These are phyloP conservation scores for Colletotrichum graminicola DNA, from an alignment of 2,329 filamentous ascomycete genomes.

Conservation along the genomic window DNA sequence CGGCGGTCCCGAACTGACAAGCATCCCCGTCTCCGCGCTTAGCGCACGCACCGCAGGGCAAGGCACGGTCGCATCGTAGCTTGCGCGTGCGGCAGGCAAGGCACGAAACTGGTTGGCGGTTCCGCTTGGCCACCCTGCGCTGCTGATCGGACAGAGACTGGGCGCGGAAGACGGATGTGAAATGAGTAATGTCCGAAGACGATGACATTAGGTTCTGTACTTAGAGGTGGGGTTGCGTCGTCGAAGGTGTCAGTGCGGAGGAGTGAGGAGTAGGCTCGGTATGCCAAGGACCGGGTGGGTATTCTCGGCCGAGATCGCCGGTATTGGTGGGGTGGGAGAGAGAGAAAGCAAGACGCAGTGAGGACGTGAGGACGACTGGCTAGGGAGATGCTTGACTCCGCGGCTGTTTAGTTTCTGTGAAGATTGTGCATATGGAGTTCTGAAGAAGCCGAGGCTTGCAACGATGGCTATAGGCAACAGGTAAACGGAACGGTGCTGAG, in stretches of 20 bases:
- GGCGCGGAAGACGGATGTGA: constrained; percentile 55
- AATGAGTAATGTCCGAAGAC: constrained; percentile 41
- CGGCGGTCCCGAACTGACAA: constrained; percentile 51
- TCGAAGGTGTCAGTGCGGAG: not conserved
- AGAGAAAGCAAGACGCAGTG: not conserved
- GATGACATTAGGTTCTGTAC: not conserved
- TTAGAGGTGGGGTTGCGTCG: not conserved
- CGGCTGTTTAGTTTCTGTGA: not conserved
- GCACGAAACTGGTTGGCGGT: constrained; percentile 58
- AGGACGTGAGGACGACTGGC: not conserved
- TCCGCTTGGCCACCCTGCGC: constrained; percentile 52
- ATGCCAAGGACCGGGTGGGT: not conserved
- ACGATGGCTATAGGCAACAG: not conserved
- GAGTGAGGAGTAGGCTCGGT: not conserved
- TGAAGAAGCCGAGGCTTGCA: not conserved
- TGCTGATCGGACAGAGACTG: constrained; percentile 47
- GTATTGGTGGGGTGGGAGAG: not conserved
- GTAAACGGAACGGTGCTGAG: not conserved
- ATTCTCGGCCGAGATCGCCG: not conserved
- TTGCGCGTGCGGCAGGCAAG: constrained; percentile 57
- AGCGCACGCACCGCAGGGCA: constrained; percentile 56
- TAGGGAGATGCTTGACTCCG: not conserved
- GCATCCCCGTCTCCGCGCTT: constrained; percentile 52
- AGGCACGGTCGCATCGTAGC: constrained; percentile 57
- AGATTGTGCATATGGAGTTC: too few species aligned